Percentiles rank a stretch among this genome's conserved stretches.
These are phyloP conservation scores for Mortierella claussenii DNA, from an alignment of 192 early-diverging fungal genomes.

Conservation along the genomic window DNA sequence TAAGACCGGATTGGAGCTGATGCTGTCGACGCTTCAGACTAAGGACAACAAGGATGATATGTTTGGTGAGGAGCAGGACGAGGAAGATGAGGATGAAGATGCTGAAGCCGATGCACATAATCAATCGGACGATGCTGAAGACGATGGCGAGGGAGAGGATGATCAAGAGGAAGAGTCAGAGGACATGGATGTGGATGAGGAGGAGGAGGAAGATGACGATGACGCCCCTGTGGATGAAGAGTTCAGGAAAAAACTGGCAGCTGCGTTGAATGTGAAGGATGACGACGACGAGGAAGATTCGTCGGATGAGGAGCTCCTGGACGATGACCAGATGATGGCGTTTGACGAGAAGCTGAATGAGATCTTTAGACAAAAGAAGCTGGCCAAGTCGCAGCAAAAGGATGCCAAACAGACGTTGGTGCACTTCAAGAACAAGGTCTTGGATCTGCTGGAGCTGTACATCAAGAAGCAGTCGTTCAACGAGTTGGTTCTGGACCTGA, in stretches of 20 bases:
- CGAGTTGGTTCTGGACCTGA: constrained; percentile 76
- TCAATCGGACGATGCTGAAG: constrained; percentile 53
- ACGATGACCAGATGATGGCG: constrained; percentile 88
- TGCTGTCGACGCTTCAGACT: constrained; percentile 46
- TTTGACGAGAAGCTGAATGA: constrained; percentile 95
- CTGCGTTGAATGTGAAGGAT: constrained; percentile 71
- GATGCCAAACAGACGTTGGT: constrained; percentile 82
- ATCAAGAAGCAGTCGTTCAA: constrained; percentile 71
- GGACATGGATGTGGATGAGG: constrained; percentile 59
- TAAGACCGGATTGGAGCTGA: constrained; percentile 75
- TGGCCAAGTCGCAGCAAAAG: constrained; percentile 82
- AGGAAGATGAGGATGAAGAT: constrained; percentile 61
- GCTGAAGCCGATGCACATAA: constrained; percentile 62
- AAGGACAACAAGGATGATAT: constrained; percentile 61
- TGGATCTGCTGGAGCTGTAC: constrained; percentile 86
- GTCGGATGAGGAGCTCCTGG: constrained; percentile 66
- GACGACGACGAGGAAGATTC: constrained; percentile 68
- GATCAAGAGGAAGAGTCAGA: constrained; percentile 58
- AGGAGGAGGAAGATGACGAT: constrained; percentile 63
- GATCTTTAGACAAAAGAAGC: constrained; percentile 88
- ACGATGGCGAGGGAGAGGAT: constrained; percentile 56
- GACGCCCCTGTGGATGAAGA: constrained; percentile 78
- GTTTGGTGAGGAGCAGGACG: constrained; percentile 62
- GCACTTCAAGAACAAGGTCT: constrained; percentile 91
- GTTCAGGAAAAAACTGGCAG: constrained; percentile 74